phyloP scores from a whole-genome alignment of 1,139 yeast genomes.

The Yamadazyma diospyri region DNA sequence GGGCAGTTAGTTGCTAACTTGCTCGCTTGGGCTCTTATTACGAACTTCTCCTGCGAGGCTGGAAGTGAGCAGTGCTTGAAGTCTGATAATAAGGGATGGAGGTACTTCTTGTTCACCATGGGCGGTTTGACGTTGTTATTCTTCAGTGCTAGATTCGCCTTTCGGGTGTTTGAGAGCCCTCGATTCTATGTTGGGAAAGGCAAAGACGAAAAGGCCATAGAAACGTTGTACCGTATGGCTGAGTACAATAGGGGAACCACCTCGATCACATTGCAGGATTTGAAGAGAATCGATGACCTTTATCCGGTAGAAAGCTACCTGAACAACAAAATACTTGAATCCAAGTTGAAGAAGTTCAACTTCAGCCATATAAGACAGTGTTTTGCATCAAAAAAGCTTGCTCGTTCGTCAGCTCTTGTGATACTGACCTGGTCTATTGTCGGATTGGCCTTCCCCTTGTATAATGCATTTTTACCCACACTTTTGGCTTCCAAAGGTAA shows the following conservation, averaged over 20 bases:
- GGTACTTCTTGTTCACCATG: conserved; percentile 38
- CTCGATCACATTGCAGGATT: conserved; percentile 29
- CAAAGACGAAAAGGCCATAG: conserved; percentile 33
- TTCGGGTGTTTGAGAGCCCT: conserved; percentile 40
- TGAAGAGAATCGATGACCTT: conserved; percentile 24
- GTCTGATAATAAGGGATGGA: conserved; percentile 41
- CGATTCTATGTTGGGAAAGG: conserved; percentile 38
- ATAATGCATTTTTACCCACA: conserved; percentile 42
- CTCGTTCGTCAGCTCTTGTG: conserved; percentile 32
- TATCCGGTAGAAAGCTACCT: conserved; percentile 12
- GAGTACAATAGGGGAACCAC: conserved; percentile 24
- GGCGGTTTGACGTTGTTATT: conserved; percentile 40
- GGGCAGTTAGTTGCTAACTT: conserved; percentile 40
- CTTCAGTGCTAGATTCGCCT: conserved; percentile 33
- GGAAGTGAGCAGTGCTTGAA: conserved; percentile 23
- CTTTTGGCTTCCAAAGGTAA: conserved; percentile 33
- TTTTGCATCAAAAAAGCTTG: conserved; percentile 32
- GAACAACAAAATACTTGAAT: conserved; percentile 16
- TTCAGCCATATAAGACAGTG: conserved; percentile 32
- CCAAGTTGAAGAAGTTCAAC: conserved; percentile 26
- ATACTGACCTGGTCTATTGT: conserved; percentile 42
- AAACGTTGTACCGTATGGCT: conserved; percentile 35
- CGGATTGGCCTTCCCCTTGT: conserved; percentile 45
- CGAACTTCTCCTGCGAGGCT: conserved; percentile 35
- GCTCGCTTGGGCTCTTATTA: conserved; percentile 39